Conservation (phyloP, 169 alveolate species). For the Cryptosporidium baileyi region DNA sequence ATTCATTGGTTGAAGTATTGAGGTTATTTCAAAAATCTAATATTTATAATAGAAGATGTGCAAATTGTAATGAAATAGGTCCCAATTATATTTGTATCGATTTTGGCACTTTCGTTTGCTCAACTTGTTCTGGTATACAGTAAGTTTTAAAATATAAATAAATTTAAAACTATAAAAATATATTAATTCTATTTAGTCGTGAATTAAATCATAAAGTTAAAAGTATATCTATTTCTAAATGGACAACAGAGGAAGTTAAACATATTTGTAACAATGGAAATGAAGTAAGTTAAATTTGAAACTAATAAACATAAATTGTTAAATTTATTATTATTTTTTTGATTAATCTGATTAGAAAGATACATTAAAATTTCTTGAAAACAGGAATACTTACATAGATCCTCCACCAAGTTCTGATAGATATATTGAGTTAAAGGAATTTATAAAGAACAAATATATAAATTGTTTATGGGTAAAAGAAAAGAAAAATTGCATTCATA, state of each 20-base stretch:
- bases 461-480: conserved; percentile 19
- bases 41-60: conserved; percentile 73
- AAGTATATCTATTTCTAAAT: conserved; percentile 76
- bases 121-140: conserved; percentile 78
- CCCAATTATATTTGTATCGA: conserved; percentile 77
- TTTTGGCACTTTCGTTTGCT: conserved; percentile 78
- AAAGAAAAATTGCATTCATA: neutral
- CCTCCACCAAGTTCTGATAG: conserved; percentile 7
- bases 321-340: neutral
- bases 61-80: conserved; percentile 79
- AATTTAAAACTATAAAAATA: neutral
- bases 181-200: conserved; percentile 44
- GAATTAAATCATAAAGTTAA: conserved; percentile 79
- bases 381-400: neutral
- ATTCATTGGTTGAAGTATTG: conserved; percentile 28
- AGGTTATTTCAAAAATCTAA: conserved; percentile 63
- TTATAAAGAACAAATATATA: conserved; percentile 37
- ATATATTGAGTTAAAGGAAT: neutral
- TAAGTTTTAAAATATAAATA: conserved; percentile 4
- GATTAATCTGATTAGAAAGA: neutral
- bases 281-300: neutral
- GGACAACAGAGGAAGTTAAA: conserved; percentile 76
- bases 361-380: neutral
- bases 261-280: conserved; percentile 74
- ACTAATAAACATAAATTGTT: neutral